Evolutionary conservation across 768 basidiomycete genomes (phyloP).

Genomic region (Mycena alexandri): DNA sequence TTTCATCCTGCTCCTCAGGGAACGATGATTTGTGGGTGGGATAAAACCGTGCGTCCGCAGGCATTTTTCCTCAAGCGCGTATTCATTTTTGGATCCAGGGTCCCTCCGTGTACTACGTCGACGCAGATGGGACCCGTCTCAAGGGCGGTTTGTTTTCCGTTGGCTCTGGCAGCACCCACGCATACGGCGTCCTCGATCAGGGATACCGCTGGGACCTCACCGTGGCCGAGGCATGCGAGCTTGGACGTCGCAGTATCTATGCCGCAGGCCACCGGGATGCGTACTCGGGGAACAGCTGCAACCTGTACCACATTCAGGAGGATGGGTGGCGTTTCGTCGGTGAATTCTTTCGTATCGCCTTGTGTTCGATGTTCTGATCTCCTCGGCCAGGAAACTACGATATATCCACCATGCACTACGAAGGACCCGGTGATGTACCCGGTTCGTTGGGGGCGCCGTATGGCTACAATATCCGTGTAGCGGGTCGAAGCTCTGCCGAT

Average conservation of each 20-base stretch:
- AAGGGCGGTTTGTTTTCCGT: constrained; percentile 98
- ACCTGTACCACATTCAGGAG: constrained; percentile 94
- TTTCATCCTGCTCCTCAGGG: constrained; percentile 64
- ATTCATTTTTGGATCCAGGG: constrained; percentile 61
- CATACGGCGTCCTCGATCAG: constrained; percentile 97
- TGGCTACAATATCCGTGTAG: constrained; percentile 81
- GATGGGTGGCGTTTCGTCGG: constrained; percentile 97
- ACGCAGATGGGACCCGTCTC: constrained; percentile 94
- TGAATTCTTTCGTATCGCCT: too few species aligned
- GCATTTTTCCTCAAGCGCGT: not conserved
- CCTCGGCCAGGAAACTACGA: constrained; percentile 87
- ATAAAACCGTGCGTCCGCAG: constrained; percentile 83
- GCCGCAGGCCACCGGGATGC: constrained; percentile 98
- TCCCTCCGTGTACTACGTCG: constrained; percentile 97
- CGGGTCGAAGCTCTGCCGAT: constrained; percentile 62
- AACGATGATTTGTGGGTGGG: constrained; percentile 99
- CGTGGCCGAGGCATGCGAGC: constrained; percentile 93
- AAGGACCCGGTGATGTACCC: constrained; percentile 78
- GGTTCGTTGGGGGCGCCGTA: constrained; percentile 77
- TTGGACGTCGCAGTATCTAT: constrained; percentile 93
- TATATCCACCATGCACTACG: constrained; percentile 90
- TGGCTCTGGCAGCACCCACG: constrained; percentile 97
- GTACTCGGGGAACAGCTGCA: constrained; percentile 95
- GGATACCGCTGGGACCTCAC: constrained; percentile 93
- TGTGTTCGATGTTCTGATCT: too few species aligned